These are phyloP conservation scores for Epichloe elymi DNA, from an alignment of 2,329 filamentous ascomycete species.

Conservation along the genomic window DNA sequence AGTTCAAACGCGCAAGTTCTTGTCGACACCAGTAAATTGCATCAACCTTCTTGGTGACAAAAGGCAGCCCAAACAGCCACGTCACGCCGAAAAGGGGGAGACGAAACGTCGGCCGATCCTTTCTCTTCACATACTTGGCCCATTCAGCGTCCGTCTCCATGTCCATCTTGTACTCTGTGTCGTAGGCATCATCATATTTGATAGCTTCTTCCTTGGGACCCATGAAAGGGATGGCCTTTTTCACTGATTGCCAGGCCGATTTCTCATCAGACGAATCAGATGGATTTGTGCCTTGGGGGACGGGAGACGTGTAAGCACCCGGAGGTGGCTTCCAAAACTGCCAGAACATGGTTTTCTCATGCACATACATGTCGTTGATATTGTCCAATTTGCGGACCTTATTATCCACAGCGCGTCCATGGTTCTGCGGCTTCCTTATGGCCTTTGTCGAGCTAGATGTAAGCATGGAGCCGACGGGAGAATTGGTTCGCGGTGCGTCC, in stretches of 20 bases:
- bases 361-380: slow-evolving; percentile 34
- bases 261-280: slow-evolving; percentile 28
- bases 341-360: slow-evolving; percentile 39
- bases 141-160: slow-evolving; percentile 57
- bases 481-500: slow-evolving; percentile 21
- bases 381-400: slow-evolving; percentile 39
- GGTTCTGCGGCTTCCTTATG: slow-evolving; percentile 4
- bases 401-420: slow-evolving; percentile 23
- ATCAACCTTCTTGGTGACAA: slow-evolving; percentile 82
- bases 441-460: slow-evolving; percentile 26
- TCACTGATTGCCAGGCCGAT: slow-evolving; percentile 37
- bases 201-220: slow-evolving; percentile 26
- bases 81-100: slow-evolving; percentile 51
- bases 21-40: slow-evolving; percentile 84
- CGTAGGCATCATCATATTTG: slow-evolving; percentile 51
- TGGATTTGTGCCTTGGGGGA: slow-evolving; percentile 39
- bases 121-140: slow-evolving; percentile 69
- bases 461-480: slow-evolving; percentile 22
- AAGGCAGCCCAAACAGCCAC: slow-evolving; percentile 69
- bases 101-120: slow-evolving; percentile 74
- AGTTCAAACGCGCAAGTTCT: slow-evolving; percentile 74
- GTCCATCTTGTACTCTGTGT: slow-evolving; percentile 42
- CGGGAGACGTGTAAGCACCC: slow-evolving; percentile 46
- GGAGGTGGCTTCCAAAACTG: slow-evolving; percentile 52
- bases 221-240: slow-evolving; percentile 35